These are phyloP conservation scores for Debaryomyces singareniensis DNA, from an alignment of 1,139 yeast species.

Conservation along the genomic window DNA sequence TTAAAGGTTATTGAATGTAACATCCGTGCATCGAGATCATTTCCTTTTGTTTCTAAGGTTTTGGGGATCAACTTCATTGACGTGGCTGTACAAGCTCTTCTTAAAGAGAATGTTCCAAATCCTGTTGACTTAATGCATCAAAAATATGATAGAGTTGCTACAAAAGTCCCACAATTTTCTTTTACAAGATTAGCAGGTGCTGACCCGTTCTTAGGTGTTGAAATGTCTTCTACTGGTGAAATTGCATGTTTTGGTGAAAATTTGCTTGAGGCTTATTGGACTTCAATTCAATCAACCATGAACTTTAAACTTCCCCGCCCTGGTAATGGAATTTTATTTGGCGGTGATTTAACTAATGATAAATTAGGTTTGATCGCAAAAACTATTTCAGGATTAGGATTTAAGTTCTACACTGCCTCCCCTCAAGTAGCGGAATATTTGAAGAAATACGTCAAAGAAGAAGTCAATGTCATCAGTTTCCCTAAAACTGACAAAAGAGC, in stretches of 20 bases:
- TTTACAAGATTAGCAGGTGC: slow-evolving; percentile 98
- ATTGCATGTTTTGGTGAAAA: slow-evolving; percentile 92
- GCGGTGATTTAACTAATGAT: slow-evolving; percentile 79
- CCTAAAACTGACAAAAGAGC: slow-evolving; percentile 92
- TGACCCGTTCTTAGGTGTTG: slow-evolving; percentile 97
- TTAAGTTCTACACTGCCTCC: slow-evolving; percentile 75
- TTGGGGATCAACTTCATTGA: slow-evolving; percentile 91
- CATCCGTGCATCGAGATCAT: slow-evolving; percentile 95
- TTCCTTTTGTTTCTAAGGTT: slow-evolving; percentile 98
- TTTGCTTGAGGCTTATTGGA: slow-evolving; percentile 91
- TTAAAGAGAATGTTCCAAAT: slow-evolving; percentile 63
- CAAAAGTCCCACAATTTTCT: slow-evolving; percentile 96
- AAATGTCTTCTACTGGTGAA: slow-evolving; percentile 99
- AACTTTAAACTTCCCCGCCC: slow-evolving; percentile 91
- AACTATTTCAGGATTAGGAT: slow-evolving; percentile 67
- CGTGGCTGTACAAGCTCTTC: slow-evolving; percentile 82
- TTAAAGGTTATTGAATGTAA: slow-evolving; percentile 96
- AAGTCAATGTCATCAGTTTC: slow-evolving; percentile 70
- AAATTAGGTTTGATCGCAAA: slow-evolving; percentile 69
- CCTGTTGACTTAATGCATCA: slow-evolving; percentile 66
- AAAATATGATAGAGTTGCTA: slow-evolving; percentile 72
- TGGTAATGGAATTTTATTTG: slow-evolving; percentile 82
- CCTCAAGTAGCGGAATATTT: slow-evolving; percentile 67
- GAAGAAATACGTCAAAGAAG: slow-evolving; percentile 35
- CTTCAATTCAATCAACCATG: slow-evolving; percentile 94